phyloP scores from a whole-genome alignment of 2,329 filamentous ascomycete genomes.

The Bipolaris oryzae region DNA sequence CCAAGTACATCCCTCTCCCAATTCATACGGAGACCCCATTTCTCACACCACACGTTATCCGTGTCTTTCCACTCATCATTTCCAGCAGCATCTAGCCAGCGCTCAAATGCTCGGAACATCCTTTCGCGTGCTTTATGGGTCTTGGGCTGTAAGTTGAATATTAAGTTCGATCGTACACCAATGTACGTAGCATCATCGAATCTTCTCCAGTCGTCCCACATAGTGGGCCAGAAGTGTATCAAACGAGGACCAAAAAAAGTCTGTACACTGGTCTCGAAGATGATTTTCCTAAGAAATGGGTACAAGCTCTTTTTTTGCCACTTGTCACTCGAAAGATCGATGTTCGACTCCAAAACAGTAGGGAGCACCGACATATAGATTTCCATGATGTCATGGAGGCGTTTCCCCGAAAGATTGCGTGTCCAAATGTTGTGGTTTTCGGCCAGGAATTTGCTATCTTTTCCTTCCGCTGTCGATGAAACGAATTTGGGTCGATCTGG shows the following conservation, averaged over 20 bases:
- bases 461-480: neutral
- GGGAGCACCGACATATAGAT: neutral
- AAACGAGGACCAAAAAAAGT: slow-evolving; percentile 1
- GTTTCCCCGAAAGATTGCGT: neutral
- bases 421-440: slow-evolving; percentile 4
- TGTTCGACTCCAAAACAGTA: neutral
- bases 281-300: neutral
- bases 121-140: neutral
- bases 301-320: slow-evolving; percentile 2
- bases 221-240: neutral
- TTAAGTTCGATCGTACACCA: slow-evolving; percentile 1
- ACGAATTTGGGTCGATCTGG: neutral
- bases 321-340: neutral
- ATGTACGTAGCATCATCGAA: slow-evolving; percentile 1
- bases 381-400: neutral
- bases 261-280: slow-evolving; percentile 1
- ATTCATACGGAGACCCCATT: slow-evolving; percentile 1
- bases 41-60: neutral
- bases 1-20: neutral
- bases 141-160: neutral
- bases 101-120: slow-evolving; percentile 2
- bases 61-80: neutral
- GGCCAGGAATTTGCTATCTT: neutral
- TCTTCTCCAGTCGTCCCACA: slow-evolving; percentile 3
- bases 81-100: neutral